These are phyloP conservation scores for Phytophthora pini DNA, from an alignment of 352 stramenopile genomes.

Conservation along the genomic window DNA sequence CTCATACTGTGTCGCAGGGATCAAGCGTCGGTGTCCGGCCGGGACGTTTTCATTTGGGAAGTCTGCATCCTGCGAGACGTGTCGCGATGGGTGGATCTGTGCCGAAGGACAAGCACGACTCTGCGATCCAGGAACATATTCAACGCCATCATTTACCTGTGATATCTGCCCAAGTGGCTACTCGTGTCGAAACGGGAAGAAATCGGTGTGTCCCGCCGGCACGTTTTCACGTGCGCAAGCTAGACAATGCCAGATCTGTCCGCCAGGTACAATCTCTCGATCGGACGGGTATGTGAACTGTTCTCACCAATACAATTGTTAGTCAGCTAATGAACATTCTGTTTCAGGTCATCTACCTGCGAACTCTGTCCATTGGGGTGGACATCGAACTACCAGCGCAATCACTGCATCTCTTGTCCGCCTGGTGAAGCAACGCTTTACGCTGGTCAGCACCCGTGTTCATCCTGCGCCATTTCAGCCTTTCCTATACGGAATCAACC, in stretches of 20 bases:
- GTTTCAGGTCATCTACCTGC: constrained; percentile 45
- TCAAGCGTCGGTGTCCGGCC: constrained; percentile 52
- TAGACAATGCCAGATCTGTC: constrained; percentile 63
- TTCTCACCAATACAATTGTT: neutral
- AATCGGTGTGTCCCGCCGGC: constrained; percentile 42
- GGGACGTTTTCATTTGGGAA: constrained; percentile 72
- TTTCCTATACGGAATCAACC: constrained; percentile 34
- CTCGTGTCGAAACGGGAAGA: constrained; percentile 68
- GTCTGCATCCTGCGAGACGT: constrained; percentile 52
- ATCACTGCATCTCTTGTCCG: constrained; percentile 57
- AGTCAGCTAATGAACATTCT: neutral
- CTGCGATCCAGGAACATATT: constrained; percentile 64
- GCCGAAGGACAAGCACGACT: constrained; percentile 55
- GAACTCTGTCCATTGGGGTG: constrained; percentile 45
- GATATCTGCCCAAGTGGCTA: constrained; percentile 53
- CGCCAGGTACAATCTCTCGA: constrained; percentile 59
- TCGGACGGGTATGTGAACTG: constrained; percentile 42
- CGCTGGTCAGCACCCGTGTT: constrained; percentile 54
- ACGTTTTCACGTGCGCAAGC: constrained; percentile 51
- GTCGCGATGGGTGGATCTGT: constrained; percentile 72
- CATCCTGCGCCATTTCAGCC: constrained; percentile 42
- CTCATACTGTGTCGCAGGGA: constrained; percentile 63
- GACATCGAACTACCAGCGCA: constrained; percentile 64
- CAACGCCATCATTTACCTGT: constrained; percentile 45
- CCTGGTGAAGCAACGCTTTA: constrained; percentile 49